Evolutionary conservation across 2,329 filamentous ascomycete genomes (phyloP), one percentile per base, ranked within the genome.

Genomic region (Penicillium sp.): DNA sequence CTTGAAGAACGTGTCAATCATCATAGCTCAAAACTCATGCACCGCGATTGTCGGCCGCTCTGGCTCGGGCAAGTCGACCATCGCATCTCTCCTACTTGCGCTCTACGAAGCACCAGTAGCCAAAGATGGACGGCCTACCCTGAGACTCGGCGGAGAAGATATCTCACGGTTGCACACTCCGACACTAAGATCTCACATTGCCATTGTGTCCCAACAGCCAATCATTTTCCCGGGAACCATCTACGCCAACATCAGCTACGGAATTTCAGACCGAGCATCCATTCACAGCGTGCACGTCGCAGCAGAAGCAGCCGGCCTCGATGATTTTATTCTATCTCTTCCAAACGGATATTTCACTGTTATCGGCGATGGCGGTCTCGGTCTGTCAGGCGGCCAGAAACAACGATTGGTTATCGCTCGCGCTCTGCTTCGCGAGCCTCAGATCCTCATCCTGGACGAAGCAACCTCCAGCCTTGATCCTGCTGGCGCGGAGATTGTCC

Each of bases 1-100:
- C 0, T 79, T 97, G 2, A 79, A 81, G 10, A 78, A 85, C 22
- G 73, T 96, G n/a, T 86, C 81, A n/a, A 78, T 96, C 7, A 78
- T 75, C 0, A 84, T 97, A 53, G 71, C 80, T 1, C 74, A 83
- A 0, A 87, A 88, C 22, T 86, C 84, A 4, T 90, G 86, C 64
- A 88, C 88, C 0, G 92, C 91, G 2, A 86, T 98, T 19, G 92
- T 96, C 2, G 93, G 94, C 1, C 78, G 85, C 0, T 96, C 92
- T 0, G 94, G 95, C 0, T 91, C 89, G n/a, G 94, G 95, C 1
- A 98, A 99, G 77, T 93, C 89, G 14, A 97, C 94, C 0, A 82
- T 97, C 37, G 83, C 89, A 0, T 85, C 89, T 0, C 78, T 98
- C 0, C 79, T 98, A 0, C 77, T 96, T 4, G 86, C 89, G 1